Evolutionary conservation across 768 basidiomycete genomes (phyloP).

Genomic region (Hydnomerulius pinastri): DNA sequence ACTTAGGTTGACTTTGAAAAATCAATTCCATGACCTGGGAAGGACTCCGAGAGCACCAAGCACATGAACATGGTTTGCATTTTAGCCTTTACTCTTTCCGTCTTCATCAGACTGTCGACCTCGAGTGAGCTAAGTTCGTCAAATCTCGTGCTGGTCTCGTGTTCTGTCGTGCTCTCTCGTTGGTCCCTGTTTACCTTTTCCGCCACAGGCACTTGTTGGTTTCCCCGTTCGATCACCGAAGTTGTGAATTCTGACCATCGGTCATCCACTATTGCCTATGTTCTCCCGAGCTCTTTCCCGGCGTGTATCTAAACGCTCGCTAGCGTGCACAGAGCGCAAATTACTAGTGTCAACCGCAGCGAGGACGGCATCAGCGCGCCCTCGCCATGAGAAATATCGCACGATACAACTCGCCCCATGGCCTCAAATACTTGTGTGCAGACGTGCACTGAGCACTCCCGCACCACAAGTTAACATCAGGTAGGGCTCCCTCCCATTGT

Average conservation of each 20-base stretch:
- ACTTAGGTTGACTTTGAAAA: neutral
- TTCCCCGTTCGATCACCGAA: neutral
- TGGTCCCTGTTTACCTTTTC: neutral
- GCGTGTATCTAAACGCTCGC: conserved; percentile 8
- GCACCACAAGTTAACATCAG: conserved; percentile 58
- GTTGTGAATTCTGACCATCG: neutral
- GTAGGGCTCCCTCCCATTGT: conserved; percentile 32
- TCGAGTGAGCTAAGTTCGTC: no score
- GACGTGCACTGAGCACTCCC: conserved; percentile 46
- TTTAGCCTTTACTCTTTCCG: neutral
- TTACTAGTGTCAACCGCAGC: conserved; percentile 8
- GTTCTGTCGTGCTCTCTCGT: no score
- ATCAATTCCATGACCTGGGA: neutral
- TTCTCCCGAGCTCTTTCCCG: conserved; percentile 19
- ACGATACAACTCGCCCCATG: neutral
- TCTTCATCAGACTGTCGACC: no score
- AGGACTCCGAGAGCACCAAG: neutral
- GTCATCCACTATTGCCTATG: conserved; percentile 11
- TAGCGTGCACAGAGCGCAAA: conserved; percentile 1
- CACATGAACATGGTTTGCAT: neutral
- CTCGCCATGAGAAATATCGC: neutral
- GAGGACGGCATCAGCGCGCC: neutral
- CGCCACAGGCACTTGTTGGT: neutral
- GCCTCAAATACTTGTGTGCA: conserved; percentile 11
- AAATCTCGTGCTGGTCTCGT: no score